These are phyloP conservation scores for Nitzschia palea DNA, from an alignment of 108 stramenopile species.

Conservation along the genomic window DNA sequence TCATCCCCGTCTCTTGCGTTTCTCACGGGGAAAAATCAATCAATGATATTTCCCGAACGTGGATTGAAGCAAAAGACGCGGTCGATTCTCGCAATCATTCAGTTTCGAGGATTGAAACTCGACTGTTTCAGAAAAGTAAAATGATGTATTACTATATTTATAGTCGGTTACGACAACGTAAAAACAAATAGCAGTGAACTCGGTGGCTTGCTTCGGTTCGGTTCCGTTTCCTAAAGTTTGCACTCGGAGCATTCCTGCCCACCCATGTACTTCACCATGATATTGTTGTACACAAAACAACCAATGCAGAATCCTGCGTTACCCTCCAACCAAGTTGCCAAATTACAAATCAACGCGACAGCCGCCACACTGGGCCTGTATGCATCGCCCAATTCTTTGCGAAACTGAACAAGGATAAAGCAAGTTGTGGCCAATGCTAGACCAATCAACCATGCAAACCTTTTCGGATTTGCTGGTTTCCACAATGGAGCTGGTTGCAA, in stretches of 20 bases:
- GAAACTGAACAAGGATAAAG: constrained; percentile 25
- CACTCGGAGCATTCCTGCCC: constrained; percentile 56
- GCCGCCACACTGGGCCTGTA: constrained; percentile 20
- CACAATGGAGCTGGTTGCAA: constrained; percentile 39
- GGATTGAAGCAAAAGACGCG: too few relatives aligned
- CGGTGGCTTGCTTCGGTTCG: too few relatives aligned
- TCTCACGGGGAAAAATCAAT: too few relatives aligned
- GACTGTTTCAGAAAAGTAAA: too few relatives aligned
- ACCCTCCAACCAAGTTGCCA: constrained; percentile 53
- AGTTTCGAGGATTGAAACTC: too few relatives aligned
- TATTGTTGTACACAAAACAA: constrained; percentile 57
- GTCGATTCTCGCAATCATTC: too few relatives aligned
- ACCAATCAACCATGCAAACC: constrained; percentile 62
- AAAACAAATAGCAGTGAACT: too few relatives aligned
- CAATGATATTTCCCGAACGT: too few relatives aligned
- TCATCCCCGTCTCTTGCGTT: too few relatives aligned
- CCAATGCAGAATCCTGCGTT: constrained; percentile 56
- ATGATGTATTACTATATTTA: too few relatives aligned
- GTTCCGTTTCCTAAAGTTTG: constrained; percentile 41
- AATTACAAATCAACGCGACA: constrained; percentile 39
- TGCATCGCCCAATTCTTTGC: constrained; percentile 26
- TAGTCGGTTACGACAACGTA: too few relatives aligned
- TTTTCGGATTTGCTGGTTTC: constrained; percentile 59
- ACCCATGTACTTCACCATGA: constrained; percentile 28
- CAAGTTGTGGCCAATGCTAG: constrained; percentile 36